Conservation (phyloP, 1,284 basidiomycete species). For the Bondarzewia mesenterica region DNA sequence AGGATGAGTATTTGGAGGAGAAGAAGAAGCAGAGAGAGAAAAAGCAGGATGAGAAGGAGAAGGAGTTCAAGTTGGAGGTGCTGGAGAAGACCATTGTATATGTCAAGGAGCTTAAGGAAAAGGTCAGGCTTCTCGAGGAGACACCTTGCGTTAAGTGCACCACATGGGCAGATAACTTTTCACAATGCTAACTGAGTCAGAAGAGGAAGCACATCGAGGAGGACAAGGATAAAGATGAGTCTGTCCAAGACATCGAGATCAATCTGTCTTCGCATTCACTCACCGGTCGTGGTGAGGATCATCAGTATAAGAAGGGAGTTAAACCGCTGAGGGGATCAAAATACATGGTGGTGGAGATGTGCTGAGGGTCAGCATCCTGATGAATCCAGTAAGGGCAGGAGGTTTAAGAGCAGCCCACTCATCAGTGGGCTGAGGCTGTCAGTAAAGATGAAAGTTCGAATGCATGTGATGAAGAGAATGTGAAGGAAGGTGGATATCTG, state of each 20-base stretch:
- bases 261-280: slow-evolving; percentile 1
- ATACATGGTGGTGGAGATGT: slow-evolving; percentile 14
- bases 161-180: background rate
- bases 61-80: slow-evolving; percentile 78
- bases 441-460: slow-evolving; percentile 10
- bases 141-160: slow-evolving; percentile 28
- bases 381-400: slow-evolving; percentile 34
- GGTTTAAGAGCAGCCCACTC: slow-evolving; percentile 66
- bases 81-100: slow-evolving; percentile 65
- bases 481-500: slow-evolving; percentile 17
- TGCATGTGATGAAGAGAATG: slow-evolving; percentile 9
- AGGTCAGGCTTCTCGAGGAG: slow-evolving; percentile 35
- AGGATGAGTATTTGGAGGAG: slow-evolving; percentile 26
- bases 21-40: slow-evolving; percentile 23
- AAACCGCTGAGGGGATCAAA: background rate
- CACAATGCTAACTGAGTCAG: background rate
- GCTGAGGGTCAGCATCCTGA: slow-evolving; percentile 6
- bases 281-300: slow-evolving; percentile 1
- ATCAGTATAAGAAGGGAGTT: slow-evolving; percentile 1
- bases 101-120: slow-evolving; percentile 54
- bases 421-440: slow-evolving; percentile 23
- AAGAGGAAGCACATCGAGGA: slow-evolving; percentile 15
- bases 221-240: slow-evolving; percentile 3
- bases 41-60: slow-evolving; percentile 40
- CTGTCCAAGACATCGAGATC: background rate